These are phyloP conservation scores for Candida pseudoglaebosa DNA, from an alignment of 805 yeast genomes.

Conservation along the genomic window DNA sequence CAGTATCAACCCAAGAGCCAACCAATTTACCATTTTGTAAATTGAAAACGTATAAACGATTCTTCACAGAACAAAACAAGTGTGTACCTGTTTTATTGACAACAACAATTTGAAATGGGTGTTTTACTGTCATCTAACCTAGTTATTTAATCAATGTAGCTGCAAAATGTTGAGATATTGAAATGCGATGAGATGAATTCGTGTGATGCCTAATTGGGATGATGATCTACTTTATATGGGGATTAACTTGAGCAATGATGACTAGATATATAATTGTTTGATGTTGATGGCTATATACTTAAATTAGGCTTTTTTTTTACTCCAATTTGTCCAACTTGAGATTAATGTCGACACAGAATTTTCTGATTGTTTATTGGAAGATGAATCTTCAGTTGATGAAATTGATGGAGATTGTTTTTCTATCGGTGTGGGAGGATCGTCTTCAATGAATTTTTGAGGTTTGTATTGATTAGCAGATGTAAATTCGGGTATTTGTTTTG, in stretches of 20 bases:
- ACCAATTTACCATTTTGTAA: slow-evolving; percentile 34
- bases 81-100: slow-evolving; percentile 42
- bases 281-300: too few species aligned
- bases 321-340: slow-evolving; percentile 3
- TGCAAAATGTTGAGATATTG: background rate
- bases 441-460: slow-evolving; percentile 18
- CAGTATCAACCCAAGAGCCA: slow-evolving; percentile 64
- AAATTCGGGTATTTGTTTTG: background rate
- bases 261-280: too few species aligned
- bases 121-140: slow-evolving; percentile 40
- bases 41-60: slow-evolving; percentile 52
- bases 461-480: slow-evolving; percentile 15
- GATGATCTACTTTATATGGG: too few species aligned
- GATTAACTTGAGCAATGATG: too few species aligned
- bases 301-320: slow-evolving; percentile 1
- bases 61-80: slow-evolving; percentile 56
- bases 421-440: too few species aligned
- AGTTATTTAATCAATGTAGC: too few species aligned
- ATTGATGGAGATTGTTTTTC: too few species aligned
- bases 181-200: slow-evolving; percentile 8
- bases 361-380: background rate
- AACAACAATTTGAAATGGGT: slow-evolving; percentile 62
- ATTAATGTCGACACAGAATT: background rate
- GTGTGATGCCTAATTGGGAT: background rate
- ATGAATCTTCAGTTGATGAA: too few species aligned